Base-by-base conservation (phyloP, 1,284 basidiomycete genomes). In the Papiliotrema fonsecae region DNA sequence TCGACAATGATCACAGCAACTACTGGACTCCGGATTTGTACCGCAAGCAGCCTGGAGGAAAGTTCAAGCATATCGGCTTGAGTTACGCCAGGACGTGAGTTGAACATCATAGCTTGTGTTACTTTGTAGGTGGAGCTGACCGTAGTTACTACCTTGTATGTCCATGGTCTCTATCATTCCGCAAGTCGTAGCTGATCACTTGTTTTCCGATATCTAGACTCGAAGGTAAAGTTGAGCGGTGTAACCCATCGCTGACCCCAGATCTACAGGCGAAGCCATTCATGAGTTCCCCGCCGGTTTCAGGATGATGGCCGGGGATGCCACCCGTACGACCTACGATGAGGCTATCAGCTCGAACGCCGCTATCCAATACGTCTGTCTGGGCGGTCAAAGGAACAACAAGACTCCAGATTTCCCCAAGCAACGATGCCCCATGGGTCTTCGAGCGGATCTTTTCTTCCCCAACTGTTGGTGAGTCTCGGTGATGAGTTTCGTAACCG, bases 1-100 rank as follows among this genome's bases (percentile, higher is more conserved):
- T 64, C 28, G 28, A 16, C 4, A 50, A 52, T 11, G 62, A 64
- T 40, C 41, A 50, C 11, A 50, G 45, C 36, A 60, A 52, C 35
- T 64, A 64, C 44, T 64, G 62, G 62, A 45, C 51, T 2, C 62
- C 62, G 6, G 52, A 57, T 31, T 21, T 64, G 39, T 62, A 59
- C 39, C 36, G 51, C 13, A 57, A 61, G 27, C 35, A 24, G 11
- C 28, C 14, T 16, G 45, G 39, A n/a, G 60, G 58, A 2, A 31
- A 31, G 30, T 43, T 58, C 19, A 42, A 50, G 28, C 49, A 58
- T 14, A 54, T 56, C 18, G 40, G 42, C 9, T 44, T 59, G 38
- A 47, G 25, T n/a, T 54, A 50, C 34, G 53, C 50, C 26, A 57
- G 58, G 27, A 61, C 57, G 55, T 63, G 34, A 51, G 56, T 51